phyloP scores from a whole-genome alignment of 768 basidiomycete species.

The Boletus bicolor region DNA sequence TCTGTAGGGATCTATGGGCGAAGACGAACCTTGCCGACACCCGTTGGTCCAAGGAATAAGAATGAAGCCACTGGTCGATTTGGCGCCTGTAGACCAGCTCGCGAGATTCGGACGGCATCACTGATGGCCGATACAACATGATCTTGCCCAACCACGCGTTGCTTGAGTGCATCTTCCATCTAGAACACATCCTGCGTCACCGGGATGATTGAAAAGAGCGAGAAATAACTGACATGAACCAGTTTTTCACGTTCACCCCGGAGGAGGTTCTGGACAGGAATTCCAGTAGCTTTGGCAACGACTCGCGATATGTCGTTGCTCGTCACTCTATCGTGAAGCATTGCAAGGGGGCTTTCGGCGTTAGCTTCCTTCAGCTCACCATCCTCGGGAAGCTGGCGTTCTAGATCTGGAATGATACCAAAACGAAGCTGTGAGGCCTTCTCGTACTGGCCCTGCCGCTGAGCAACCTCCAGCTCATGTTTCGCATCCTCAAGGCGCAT shows the following conservation, averaged over 20 bases:
- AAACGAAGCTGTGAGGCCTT: slow-evolving; percentile 80
- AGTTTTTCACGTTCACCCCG: slow-evolving; percentile 89
- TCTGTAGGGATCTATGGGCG: neutral
- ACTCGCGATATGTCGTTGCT: slow-evolving; percentile 88
- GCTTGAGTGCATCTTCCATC: slow-evolving; percentile 82
- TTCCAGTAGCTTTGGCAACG: slow-evolving; percentile 85
- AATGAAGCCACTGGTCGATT: slow-evolving; percentile 90
- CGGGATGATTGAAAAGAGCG: neutral
- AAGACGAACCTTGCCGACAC: slow-evolving; percentile 68
- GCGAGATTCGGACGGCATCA: slow-evolving; percentile 89
- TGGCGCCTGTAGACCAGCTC: slow-evolving; percentile 86
- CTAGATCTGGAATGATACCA: slow-evolving; percentile 79
- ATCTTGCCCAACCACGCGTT: slow-evolving; percentile 87
- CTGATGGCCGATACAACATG: slow-evolving; percentile 82
- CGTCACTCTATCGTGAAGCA: slow-evolving; percentile 84
- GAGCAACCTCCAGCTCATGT: slow-evolving; percentile 82
- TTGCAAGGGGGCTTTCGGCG: slow-evolving; percentile 44
- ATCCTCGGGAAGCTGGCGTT: slow-evolving; percentile 62
- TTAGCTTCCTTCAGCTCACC: slow-evolving; percentile 44
- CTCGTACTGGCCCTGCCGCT: slow-evolving; percentile 86
- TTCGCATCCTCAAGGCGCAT: slow-evolving; percentile 78
- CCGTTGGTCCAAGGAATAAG: slow-evolving; percentile 86
- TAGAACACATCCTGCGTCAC: slow-evolving; percentile 27
- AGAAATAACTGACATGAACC: slow-evolving; percentile 60
- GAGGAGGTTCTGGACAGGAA: slow-evolving; percentile 83